These are phyloP conservation scores for Candida hispaniensis DNA, from an alignment of 805 yeast genomes.

Conservation along the genomic window DNA sequence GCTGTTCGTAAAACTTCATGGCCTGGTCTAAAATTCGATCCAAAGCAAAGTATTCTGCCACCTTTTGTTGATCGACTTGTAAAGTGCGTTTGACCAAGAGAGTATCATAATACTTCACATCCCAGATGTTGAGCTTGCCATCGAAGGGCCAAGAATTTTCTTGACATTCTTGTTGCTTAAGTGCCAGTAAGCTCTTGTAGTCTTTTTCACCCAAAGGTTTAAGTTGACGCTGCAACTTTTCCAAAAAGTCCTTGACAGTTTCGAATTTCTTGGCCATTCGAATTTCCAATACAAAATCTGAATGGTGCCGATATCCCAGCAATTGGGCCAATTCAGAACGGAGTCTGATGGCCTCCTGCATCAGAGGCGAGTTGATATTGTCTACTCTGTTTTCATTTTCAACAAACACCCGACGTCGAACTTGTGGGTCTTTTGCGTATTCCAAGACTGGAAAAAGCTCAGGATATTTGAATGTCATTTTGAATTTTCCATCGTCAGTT, in stretches of 20 bases:
- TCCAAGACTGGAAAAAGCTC: conserved; percentile 70
- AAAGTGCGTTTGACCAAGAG: conserved; percentile 55
- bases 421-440: conserved; percentile 50
- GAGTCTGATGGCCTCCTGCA: conserved; percentile 47
- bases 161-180: conserved; percentile 46
- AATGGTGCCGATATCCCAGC: conserved; percentile 57
- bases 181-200: conserved; percentile 34
- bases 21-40: conserved; percentile 55
- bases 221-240: conserved; percentile 49
- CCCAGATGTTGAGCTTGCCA: conserved; percentile 53
- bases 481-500: conserved; percentile 35
- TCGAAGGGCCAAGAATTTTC: conserved; percentile 36
- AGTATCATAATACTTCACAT: conserved; percentile 55
- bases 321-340: conserved; percentile 52
- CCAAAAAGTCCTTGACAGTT: conserved; percentile 49
- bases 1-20: conserved; percentile 58
- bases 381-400: conserved; percentile 62
- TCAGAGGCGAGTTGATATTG: conserved; percentile 46
- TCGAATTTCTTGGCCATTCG: conserved; percentile 68
- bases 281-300: conserved; percentile 62
- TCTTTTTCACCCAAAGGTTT: conserved; percentile 51
- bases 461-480: conserved; percentile 74
- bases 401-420: conserved; percentile 54
- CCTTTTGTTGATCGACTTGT: conserved; percentile 58
- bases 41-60: conserved; percentile 71